These are phyloP conservation scores for Sclerotiophoma versabilis DNA, from an alignment of 2,329 filamentous ascomycete genomes.

Conservation along the genomic window DNA sequence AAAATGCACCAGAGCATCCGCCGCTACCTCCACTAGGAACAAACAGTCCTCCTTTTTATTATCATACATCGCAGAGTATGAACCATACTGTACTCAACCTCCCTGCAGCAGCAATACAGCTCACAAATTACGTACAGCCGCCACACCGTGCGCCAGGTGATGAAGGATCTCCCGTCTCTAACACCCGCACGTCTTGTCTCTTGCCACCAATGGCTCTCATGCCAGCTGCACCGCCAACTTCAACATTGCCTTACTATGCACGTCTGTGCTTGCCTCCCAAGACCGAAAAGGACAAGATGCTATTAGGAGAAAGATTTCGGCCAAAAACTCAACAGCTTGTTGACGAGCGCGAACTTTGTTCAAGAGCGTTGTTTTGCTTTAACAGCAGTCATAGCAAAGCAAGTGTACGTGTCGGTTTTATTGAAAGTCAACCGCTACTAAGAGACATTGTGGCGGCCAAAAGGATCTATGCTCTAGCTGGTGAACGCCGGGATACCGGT, in stretches of 20 bases:
- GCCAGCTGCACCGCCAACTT: not conserved
- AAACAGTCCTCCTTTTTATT: not conserved
- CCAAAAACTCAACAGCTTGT: not conserved
- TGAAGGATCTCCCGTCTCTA: not conserved
- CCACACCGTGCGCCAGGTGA: not conserved
- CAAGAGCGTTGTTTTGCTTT: not conserved
- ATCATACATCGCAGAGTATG: not conserved
- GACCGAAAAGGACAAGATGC: not conserved
- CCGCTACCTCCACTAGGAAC: not conserved
- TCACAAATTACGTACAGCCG: not conserved
- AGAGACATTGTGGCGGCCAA: not conserved
- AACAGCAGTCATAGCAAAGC: no score
- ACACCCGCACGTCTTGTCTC: not conserved
- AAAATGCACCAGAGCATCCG: not conserved
- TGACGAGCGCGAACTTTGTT: not conserved
- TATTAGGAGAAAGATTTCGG: not conserved
- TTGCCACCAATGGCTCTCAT: not conserved
- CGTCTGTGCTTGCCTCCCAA: not conserved
- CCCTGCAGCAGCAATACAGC: not conserved
- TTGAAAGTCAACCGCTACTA: not conserved
- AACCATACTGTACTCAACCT: not conserved
- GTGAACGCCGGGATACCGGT: constrained; percentile 48
- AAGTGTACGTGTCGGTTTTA: not conserved
- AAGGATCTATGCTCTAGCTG: not conserved
- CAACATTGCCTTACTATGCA: not conserved